A percentile compares a stretch with the other conserved stretches of the same genome.
phyloP scores from a whole-genome alignment of 345 rosid genomes.

The Mallotus nudiflorus region DNA sequence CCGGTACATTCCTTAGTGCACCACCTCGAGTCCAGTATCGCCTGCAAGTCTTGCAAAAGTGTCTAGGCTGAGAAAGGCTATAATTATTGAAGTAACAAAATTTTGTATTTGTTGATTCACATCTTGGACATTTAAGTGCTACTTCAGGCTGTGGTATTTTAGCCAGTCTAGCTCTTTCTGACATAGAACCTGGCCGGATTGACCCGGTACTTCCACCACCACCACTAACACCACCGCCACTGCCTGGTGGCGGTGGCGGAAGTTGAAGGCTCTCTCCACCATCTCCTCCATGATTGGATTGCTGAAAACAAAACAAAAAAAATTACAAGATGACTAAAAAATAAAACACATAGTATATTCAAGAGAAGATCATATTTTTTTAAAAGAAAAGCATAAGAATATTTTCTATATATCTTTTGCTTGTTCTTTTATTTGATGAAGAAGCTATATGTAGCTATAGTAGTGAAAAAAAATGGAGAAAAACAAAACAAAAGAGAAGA shows the following conservation, averaged over 20 bases:
- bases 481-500: too few species aligned
- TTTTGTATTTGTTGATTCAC: conserved; percentile 67
- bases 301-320: conserved; percentile 32
- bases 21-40: conserved; percentile 84
- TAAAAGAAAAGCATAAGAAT: conserved; percentile 28
- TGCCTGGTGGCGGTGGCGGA: conserved; percentile 30
- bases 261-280: conserved; percentile 25
- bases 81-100: conserved; percentile 80
- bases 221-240: conserved; percentile 11
- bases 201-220: conserved; percentile 26
- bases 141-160: conserved; percentile 59
- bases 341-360: conserved; percentile 48
- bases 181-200: conserved; percentile 49
- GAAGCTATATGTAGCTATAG: conserved; percentile 15
- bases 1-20: conserved; percentile 72
- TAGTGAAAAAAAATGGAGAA: not conserved
- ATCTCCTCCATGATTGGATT: conserved; percentile 37
- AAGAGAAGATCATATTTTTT: conserved; percentile 32
- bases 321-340: conserved; percentile 6
- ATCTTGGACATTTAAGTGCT: conserved; percentile 64
- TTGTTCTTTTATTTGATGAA: conserved; percentile 25
- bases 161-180: conserved; percentile 56
- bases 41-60: conserved; percentile 74
- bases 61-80: conserved; percentile 76
- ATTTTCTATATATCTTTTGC: conserved; percentile 29